Conservation (phyloP, 768 basidiomycete species). For the Collybia sp. region DNA sequence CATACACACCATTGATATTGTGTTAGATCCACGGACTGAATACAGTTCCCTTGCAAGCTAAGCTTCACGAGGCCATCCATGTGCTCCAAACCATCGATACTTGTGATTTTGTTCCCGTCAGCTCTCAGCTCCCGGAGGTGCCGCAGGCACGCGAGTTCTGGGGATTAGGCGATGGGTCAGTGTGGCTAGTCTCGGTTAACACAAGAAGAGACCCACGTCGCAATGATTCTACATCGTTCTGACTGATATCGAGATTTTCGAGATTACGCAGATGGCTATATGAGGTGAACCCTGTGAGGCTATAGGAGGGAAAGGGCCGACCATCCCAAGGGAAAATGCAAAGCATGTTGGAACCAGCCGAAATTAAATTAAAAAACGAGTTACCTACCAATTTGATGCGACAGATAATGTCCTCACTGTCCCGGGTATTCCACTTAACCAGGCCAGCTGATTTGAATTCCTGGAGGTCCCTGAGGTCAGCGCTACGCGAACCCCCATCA, state of each 20-base stretch:
- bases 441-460: conserved; percentile 69
- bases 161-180: neutral
- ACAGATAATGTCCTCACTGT: conserved; percentile 74
- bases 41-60: conserved; percentile 71
- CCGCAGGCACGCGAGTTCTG: conserved; percentile 80
- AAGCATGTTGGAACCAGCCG: too few species aligned
- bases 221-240: conserved; percentile 86
- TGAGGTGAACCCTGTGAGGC: conserved; percentile 82
- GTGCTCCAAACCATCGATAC: conserved; percentile 69
- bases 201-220: conserved; percentile 53
- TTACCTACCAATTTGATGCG: conserved; percentile 65
- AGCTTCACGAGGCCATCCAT: conserved; percentile 84
- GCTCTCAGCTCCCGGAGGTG: conserved; percentile 87
- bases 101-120: conserved; percentile 79
- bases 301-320: conserved; percentile 21
- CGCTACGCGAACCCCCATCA: neutral
- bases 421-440: conserved; percentile 75
- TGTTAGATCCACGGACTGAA: conserved; percentile 57
- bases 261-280: conserved; percentile 84
- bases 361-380: conserved; percentile 7
- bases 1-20: conserved; percentile 65
- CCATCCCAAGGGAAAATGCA: too few species aligned
- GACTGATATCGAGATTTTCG: conserved; percentile 86
- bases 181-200: too few species aligned
- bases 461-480: conserved; percentile 27